A percentile compares a stretch with the other conserved stretches of the same genome.
These are phyloP conservation scores for Chalciporus chontae DNA, from an alignment of 768 basidiomycete genomes.

Conservation along the genomic window DNA sequence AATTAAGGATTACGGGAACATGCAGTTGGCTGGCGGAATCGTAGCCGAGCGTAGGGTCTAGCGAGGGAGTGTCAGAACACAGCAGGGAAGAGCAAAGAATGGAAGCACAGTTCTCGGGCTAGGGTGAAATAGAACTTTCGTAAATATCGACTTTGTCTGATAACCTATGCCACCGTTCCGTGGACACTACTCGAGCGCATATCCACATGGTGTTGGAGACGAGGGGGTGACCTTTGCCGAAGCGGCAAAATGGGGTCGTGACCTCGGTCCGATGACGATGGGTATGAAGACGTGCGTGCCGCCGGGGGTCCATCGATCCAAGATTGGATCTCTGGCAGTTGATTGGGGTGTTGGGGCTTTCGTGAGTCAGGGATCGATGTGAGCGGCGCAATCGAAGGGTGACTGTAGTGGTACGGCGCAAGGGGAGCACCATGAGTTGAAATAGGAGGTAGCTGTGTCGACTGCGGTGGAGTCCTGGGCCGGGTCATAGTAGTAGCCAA, in stretches of 20 bases:
- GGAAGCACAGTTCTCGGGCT: slow-evolving; percentile 6
- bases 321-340: slow-evolving; percentile 45
- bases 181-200: slow-evolving; percentile 29
- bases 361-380: slow-evolving; percentile 35
- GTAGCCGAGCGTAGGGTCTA: slow-evolving; percentile 14
- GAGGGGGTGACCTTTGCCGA: slow-evolving; percentile 32
- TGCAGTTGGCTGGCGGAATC: slow-evolving; percentile 2
- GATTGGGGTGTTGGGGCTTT: slow-evolving; percentile 32
- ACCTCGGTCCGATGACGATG: slow-evolving; percentile 28
- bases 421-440: slow-evolving; percentile 37
- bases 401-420: slow-evolving; percentile 48
- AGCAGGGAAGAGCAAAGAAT: slow-evolving; percentile 7
- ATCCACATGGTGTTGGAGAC: slow-evolving; percentile 32
- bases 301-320: slow-evolving; percentile 39
- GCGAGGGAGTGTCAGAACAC: slow-evolving; percentile 22
- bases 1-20: slow-evolving; percentile 17
- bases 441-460: slow-evolving; percentile 43
- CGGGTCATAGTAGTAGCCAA: slow-evolving; percentile 48
- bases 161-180: slow-evolving; percentile 28
- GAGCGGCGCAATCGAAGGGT: slow-evolving; percentile 51
- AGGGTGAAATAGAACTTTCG: not conserved
- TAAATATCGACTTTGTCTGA: slow-evolving; percentile 19
- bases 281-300: slow-evolving; percentile 22
- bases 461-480: slow-evolving; percentile 49
- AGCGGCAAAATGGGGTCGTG: slow-evolving; percentile 29